Conservation (phyloP, 176 grass and related monocot species). For the Triticum aestivum region DNA sequence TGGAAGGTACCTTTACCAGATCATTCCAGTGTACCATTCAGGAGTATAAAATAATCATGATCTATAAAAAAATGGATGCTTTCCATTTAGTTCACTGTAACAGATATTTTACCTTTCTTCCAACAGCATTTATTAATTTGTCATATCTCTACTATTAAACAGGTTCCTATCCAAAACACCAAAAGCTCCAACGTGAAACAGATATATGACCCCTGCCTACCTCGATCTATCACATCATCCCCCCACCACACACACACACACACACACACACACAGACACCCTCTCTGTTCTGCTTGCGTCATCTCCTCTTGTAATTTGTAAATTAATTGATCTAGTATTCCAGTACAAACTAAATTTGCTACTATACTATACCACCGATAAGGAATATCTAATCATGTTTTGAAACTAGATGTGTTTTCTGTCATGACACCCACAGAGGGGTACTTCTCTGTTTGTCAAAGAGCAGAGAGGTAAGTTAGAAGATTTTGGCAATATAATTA, state of each 20-base stretch:
- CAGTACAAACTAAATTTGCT: neutral
- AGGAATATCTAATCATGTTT: conserved; percentile 4
- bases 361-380: neutral
- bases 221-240: too few relatives aligned
- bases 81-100: neutral
- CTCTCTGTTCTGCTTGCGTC: too few relatives aligned
- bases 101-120: neutral
- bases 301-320: neutral
- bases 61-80: neutral
- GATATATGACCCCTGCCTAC: too few relatives aligned
- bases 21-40: neutral
- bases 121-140: neutral
- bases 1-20: neutral
- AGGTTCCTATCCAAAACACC: neutral
- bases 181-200: too few relatives aligned
- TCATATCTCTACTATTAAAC: neutral
- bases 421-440: neutral
- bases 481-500: neutral
- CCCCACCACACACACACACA: too few relatives aligned
- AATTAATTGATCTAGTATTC: neutral
- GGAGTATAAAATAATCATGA: neutral
- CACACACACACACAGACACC: too few relatives aligned
- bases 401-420: conserved; percentile 6
- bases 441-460: neutral
- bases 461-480: neutral